Conservation (phyloP, 2,329 filamentous ascomycete species). For the Chaetomiaceae sp. region DNA sequence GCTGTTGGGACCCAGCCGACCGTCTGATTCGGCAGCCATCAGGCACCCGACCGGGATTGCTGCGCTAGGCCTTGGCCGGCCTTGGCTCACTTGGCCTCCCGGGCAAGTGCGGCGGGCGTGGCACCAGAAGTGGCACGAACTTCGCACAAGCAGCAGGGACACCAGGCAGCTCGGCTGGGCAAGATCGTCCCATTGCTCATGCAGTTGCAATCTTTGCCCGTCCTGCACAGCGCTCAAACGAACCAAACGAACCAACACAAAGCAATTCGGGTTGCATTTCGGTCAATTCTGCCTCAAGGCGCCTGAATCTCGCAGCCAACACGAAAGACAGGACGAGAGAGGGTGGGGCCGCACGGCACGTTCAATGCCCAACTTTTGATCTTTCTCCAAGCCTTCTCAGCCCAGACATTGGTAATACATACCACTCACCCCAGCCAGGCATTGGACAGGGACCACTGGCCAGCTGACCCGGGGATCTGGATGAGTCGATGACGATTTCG, state of each 20-base stretch:
- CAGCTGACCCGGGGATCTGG: constrained; percentile 12
- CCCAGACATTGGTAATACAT: constrained; percentile 13
- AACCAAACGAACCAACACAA: background rate
- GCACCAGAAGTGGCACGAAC: constrained; percentile 17
- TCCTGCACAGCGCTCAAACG: background rate
- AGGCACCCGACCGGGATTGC: constrained; percentile 10
- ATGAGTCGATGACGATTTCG: constrained; percentile 8
- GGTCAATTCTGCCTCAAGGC: background rate
- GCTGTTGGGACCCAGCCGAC: constrained; percentile 46
- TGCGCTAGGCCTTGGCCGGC: background rate
- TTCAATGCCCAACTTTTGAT: constrained; percentile 1
- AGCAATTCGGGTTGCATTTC: background rate
- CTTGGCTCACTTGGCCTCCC: too few species aligned
- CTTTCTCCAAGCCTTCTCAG: background rate
- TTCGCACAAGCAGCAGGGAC: background rate
- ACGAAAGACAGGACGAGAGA: too few species aligned
- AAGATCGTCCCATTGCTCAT: constrained; percentile 31
- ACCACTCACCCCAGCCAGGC: background rate
- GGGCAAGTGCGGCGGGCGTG: constrained; percentile 36
- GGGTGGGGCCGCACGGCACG: background rate
- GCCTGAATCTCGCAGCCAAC: too few species aligned
- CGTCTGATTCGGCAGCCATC: constrained; percentile 16
- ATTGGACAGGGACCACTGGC: background rate
- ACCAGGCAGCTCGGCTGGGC: background rate
- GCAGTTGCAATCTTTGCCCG: background rate